A percentile compares a stretch with the other conserved stretches of the same genome.
phyloP scores from a whole-genome alignment of 768 basidiomycete genomes.

The Lactifluus rugatus region DNA sequence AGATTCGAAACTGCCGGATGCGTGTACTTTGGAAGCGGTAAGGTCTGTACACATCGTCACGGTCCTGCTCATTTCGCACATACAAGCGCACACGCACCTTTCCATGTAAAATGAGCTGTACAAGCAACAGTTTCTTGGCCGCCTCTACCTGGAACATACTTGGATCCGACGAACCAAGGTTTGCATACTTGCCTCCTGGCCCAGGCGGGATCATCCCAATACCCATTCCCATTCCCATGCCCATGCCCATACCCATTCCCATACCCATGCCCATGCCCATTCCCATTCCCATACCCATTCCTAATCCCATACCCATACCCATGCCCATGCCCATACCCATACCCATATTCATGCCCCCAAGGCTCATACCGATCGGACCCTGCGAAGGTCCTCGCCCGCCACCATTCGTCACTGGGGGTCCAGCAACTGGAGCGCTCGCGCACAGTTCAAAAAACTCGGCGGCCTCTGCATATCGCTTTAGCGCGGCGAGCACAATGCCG shows the following conservation, averaged over 20 bases:
- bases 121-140: slow-evolving; percentile 69
- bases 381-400: slow-evolving; percentile 3
- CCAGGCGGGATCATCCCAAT: slow-evolving; percentile 6
- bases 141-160: slow-evolving; percentile 78
- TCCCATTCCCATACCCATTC: slow-evolving; percentile 11
- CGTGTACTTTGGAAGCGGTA: slow-evolving; percentile 64
- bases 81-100: slow-evolving; percentile 38
- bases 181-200: slow-evolving; percentile 1
- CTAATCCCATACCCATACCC: slow-evolving; percentile 5
- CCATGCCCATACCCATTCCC: not conserved
- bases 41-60: slow-evolving; percentile 21
- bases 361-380: not conserved
- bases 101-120: slow-evolving; percentile 71
- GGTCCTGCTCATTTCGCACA: not conserved
- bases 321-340: slow-evolving; percentile 10
- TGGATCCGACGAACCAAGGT: slow-evolving; percentile 29
- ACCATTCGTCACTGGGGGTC: not conserved
- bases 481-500: slow-evolving; percentile 53
- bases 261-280: slow-evolving; percentile 4
- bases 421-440: slow-evolving; percentile 34
- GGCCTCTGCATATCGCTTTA: slow-evolving; percentile 59
- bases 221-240: slow-evolving; percentile 4
- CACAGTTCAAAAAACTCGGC: slow-evolving; percentile 76
- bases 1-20: slow-evolving; percentile 45
- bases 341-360: slow-evolving; percentile 10